Percentiles rank a stretch among this genome's conserved stretches.
Evolutionary conservation across 1,139 yeast species (phyloP).

Genomic region (Lodderomyces oxycetoniae): DNA sequence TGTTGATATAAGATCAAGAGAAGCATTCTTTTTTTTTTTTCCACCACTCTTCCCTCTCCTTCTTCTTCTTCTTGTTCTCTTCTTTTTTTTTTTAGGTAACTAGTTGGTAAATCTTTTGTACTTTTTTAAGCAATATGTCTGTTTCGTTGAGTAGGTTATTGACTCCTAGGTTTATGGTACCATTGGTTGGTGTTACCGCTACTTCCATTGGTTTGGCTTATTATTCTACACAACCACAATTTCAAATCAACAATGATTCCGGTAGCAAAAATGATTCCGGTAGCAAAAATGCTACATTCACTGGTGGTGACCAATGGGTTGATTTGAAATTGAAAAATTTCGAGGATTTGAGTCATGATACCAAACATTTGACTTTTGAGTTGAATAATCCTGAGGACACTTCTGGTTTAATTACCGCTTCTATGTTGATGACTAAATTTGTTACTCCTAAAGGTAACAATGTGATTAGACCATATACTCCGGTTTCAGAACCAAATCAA

Average conservation of each 20-base stretch:
- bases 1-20: too few relatives aligned
- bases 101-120: background rate
- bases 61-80: background rate
- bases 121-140: conserved; percentile 4
- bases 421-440: conserved; percentile 74
- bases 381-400: conserved; percentile 64
- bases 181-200: conserved; percentile 41
- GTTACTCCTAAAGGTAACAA: conserved; percentile 80
- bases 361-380: conserved; percentile 67
- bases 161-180: conserved; percentile 27
- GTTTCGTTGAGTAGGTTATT: conserved; percentile 9
- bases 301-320: conserved; percentile 73
- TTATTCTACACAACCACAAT: conserved; percentile 22
- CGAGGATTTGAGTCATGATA: conserved; percentile 55
- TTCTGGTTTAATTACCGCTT: conserved; percentile 79
- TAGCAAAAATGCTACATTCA: conserved; percentile 50
- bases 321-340: conserved; percentile 66
- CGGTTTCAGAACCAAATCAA: conserved; percentile 64
- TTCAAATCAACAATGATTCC: conserved; percentile 40
- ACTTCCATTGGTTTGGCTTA: conserved; percentile 52
- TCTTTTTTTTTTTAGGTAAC: background rate
- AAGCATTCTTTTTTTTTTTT: conserved; percentile 1
- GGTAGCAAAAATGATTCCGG: conserved; percentile 43
- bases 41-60: background rate
- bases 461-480: conserved; percentile 96